These are phyloP conservation scores for Monsonia emarginata DNA, from an alignment of 441 rosid species.

Conservation along the genomic window DNA sequence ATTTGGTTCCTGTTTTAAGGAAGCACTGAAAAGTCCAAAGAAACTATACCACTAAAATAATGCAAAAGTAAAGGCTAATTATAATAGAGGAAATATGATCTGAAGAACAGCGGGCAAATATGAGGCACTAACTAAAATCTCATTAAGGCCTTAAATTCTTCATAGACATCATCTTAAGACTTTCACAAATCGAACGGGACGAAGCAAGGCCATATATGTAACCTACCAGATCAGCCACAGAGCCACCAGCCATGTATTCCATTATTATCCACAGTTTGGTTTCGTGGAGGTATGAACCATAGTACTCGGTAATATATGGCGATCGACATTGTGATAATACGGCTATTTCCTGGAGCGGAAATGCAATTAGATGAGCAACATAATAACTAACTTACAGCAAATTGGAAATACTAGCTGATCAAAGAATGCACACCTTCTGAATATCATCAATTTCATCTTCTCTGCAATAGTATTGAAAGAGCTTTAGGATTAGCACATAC, in stretches of 20 bases:
- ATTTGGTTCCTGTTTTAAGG: not conserved
- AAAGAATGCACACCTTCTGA: constrained; percentile 72
- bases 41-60: not conserved
- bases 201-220: constrained; percentile 25
- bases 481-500: constrained; percentile 10
- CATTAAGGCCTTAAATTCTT: not conserved
- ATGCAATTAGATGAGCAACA: constrained; percentile 26
- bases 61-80: not conserved
- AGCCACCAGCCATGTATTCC: constrained; percentile 99
- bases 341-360: constrained; percentile 77
- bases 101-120: not conserved
- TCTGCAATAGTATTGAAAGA: constrained; percentile 30
- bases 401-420: constrained; percentile 11
- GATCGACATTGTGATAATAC: constrained; percentile 95
- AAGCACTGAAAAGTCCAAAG: not conserved
- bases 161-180: constrained; percentile 4
- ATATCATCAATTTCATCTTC: constrained; percentile 99
- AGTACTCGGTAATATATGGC: constrained; percentile 89
- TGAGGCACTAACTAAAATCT: not conserved
- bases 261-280: constrained; percentile 98
- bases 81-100: not conserved
- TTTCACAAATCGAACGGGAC: constrained; percentile 16
- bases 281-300: constrained; percentile 94
- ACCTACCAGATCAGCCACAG: constrained; percentile 98
- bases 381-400: constrained; percentile 13